Percentiles rank a stretch among this genome's conserved stretches.
Evolutionary conservation across 768 basidiomycete species (phyloP).

Genomic region (Tephrocybe sp.): DNA sequence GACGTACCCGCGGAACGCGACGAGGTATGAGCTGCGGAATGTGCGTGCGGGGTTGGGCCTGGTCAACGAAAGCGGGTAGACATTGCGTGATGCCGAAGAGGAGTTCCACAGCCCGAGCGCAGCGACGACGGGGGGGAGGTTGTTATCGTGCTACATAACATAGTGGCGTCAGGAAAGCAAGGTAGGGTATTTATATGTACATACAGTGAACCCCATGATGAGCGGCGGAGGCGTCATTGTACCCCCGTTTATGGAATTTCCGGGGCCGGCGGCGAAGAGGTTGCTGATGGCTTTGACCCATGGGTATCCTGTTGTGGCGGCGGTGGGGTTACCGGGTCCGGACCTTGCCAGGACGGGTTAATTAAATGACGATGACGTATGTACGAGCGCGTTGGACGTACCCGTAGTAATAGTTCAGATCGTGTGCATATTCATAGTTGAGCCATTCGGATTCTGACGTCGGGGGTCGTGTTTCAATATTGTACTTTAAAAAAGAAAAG

Average conservation of each 20-base stretch:
- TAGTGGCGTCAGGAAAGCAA: background rate
- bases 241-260: slow-evolving; percentile 21
- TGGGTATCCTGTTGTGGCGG: slow-evolving; percentile 38
- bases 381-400: slow-evolving; percentile 10
- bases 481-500: too few species aligned
- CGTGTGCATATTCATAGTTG: slow-evolving; percentile 44
- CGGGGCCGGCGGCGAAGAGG: slow-evolving; percentile 33
- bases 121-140: slow-evolving; percentile 40
- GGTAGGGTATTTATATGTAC: slow-evolving; percentile 6
- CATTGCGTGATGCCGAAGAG: slow-evolving; percentile 22
- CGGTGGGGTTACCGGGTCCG: slow-evolving; percentile 44
- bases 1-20: slow-evolving; percentile 40
- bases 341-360: slow-evolving; percentile 27
- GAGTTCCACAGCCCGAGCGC: slow-evolving; percentile 45
- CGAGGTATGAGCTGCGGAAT: slow-evolving; percentile 39
- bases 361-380: background rate
- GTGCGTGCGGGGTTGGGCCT: slow-evolving; percentile 27
- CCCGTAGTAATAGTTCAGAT: slow-evolving; percentile 49
- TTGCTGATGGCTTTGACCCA: slow-evolving; percentile 39
- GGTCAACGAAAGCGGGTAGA: slow-evolving; percentile 37
- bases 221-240: slow-evolving; percentile 37
- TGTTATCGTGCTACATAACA: slow-evolving; percentile 41
- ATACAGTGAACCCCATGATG: slow-evolving; percentile 45
- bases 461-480: too few species aligned
- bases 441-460: slow-evolving; percentile 42